phyloP scores from a whole-genome alignment of 2,329 filamentous ascomycete species.

The Graphiopsis chlorocephala region DNA sequence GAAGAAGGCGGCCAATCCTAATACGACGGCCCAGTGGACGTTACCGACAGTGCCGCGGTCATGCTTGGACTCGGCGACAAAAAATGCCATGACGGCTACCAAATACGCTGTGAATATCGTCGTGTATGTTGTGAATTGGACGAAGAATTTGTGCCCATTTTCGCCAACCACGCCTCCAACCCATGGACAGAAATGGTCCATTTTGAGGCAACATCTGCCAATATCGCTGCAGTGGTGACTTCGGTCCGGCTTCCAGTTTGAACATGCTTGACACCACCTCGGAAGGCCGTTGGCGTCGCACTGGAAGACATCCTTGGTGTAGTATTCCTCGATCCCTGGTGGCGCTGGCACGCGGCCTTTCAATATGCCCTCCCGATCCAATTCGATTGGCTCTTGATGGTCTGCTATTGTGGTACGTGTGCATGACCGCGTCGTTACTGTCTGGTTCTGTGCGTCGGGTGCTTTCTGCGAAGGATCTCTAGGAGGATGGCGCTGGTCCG shows the following conservation, averaged over 20 bases:
- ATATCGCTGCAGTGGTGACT: slow-evolving; percentile 84
- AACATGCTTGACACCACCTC: slow-evolving; percentile 79
- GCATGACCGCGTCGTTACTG: slow-evolving; percentile 20
- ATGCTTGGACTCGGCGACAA: slow-evolving; percentile 50
- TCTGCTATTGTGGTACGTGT: slow-evolving; percentile 20
- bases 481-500: slow-evolving; percentile 58
- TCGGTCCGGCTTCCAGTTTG: slow-evolving; percentile 83
- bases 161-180: slow-evolving; percentile 92
- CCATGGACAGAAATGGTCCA: slow-evolving; percentile 73
- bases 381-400: slow-evolving; percentile 26
- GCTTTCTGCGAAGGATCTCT: slow-evolving; percentile 18
- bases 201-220: slow-evolving; percentile 38
- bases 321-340: slow-evolving; percentile 71
- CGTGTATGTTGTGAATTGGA: slow-evolving; percentile 79
- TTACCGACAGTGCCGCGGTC: slow-evolving; percentile 34
- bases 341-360: slow-evolving; percentile 50
- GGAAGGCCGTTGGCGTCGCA: slow-evolving; percentile 83
- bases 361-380: slow-evolving; percentile 26
- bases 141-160: slow-evolving; percentile 84
- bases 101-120: slow-evolving; percentile 64
- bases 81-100: slow-evolving; percentile 63
- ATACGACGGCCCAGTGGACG: slow-evolving; percentile 61
- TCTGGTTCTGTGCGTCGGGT: slow-evolving; percentile 13
- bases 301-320: slow-evolving; percentile 77
- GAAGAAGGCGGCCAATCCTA: slow-evolving; percentile 70